Base-by-base conservation (phyloP, 805 yeast species). In the Nakazawaea ishiwadae region DNA sequence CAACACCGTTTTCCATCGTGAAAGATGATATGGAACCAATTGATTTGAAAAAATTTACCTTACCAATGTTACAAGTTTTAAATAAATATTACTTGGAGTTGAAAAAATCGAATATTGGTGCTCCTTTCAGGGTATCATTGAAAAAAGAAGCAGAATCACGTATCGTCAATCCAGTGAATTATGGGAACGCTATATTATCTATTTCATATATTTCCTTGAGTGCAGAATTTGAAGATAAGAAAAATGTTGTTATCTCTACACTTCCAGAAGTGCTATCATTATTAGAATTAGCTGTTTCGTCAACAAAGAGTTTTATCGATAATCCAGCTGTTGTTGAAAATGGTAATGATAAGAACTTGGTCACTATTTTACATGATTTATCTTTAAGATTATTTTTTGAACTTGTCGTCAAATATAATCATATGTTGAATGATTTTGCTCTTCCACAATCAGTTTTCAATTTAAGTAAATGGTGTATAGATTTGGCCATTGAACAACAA, bases 391-490 rank as follows among this genome's bases (percentile, higher is more conserved):
- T 80, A 39, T 83, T 82, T 54, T 74, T 77, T 52, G 79, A 78
- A 45, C 68, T 84, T 34, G 81, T 84, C 23, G 63, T 83, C 28
- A 72, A 73, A 50, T 84, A 79, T 57, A 81, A 81, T 54, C 72
- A 68, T 31, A 68, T 77, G 35, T 60, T 84, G 45, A 81, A 81
- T 54, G 89, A 82, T 51, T 71, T 84, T 48, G 69, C 77, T 19
- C 62, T 84, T 33, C 70, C 76, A 39, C 75, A 82, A 3, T 77
- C 77, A 35, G 84, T 84, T 4, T 76, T 77, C 52, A 77, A 75
- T 47, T 65, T 83, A 47, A 87, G 87, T 14, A 80, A 81, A 53
- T 78, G 86, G 81, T 84, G 84, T 20, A 69, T 81, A 42, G 89
- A 82, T 49, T 71, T 71, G 23, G 82, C 82, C 12, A 64, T 76